Conservation (phyloP, 345 rosid genomes). For the Citrus sinensis region DNA sequence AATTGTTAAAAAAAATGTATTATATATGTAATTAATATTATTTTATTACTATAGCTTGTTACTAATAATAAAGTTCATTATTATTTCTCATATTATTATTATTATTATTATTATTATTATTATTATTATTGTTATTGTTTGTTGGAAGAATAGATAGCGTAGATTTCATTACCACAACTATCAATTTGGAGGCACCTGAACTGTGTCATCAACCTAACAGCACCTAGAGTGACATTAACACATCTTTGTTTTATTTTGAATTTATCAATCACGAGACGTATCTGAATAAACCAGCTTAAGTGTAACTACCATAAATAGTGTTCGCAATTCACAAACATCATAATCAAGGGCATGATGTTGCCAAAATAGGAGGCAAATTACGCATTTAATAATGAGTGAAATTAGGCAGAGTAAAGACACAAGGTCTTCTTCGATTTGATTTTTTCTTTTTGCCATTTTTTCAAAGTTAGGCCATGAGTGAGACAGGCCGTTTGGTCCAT, state of each 20-base stretch:
- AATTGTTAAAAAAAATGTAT: no score
- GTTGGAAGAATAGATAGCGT: no score
- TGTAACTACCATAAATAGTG: neutral
- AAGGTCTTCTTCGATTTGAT: neutral
- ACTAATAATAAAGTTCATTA: no score
- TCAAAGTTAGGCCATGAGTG: conserved; percentile 23
- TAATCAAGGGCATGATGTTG: neutral
- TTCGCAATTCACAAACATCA: neutral
- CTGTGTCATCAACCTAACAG: neutral
- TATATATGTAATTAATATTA: no score
- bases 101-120: no score
- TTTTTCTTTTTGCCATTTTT: neutral
- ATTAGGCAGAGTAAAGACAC: neutral
- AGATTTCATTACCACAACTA: neutral
- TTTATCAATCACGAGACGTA: neutral
- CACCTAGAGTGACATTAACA: neutral
- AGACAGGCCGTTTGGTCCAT: conserved; percentile 8
- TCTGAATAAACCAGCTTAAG: neutral
- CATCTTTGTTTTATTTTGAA: neutral
- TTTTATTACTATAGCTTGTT: no score
- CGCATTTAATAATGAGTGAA: neutral
- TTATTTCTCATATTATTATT: no score
- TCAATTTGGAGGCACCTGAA: neutral
- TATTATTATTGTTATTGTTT: no score
- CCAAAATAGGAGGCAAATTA: neutral